Percentiles rank a stretch among this genome's conserved stretches.
These are phyloP conservation scores for Thraustochytrium striatum DNA, from an alignment of 352 stramenopile species.

Conservation along the genomic window DNA sequence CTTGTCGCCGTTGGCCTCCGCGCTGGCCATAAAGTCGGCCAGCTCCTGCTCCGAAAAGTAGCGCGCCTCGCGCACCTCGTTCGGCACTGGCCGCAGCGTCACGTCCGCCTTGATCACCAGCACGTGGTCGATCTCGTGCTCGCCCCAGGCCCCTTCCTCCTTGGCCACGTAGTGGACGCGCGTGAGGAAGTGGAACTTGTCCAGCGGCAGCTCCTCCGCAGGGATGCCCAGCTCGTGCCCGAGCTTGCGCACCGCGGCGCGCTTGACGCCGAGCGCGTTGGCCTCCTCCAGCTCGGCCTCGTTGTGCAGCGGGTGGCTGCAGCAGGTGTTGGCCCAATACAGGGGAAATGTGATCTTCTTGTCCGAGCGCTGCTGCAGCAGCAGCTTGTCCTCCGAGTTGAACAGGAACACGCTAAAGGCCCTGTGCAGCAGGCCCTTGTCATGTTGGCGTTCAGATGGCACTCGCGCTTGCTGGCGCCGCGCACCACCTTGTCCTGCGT, in stretches of 20 bases:
- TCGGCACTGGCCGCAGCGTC: conserved; percentile 78
- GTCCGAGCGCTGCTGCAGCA: conserved; percentile 79
- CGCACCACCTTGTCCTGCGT: conserved; percentile 71
- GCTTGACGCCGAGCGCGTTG: conserved; percentile 71
- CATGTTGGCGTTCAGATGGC: conserved; percentile 53
- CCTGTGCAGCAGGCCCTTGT: conserved; percentile 69
- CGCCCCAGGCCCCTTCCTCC: conserved; percentile 80
- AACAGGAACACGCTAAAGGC: conserved; percentile 84
- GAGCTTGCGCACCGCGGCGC: conserved; percentile 93
- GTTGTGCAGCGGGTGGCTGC: conserved; percentile 90
- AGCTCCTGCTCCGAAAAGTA: conserved; percentile 70
- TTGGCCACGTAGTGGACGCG: conserved; percentile 90
- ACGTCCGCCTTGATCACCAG: conserved; percentile 75
- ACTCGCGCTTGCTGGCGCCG: conserved; percentile 77
- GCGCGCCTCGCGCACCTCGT: conserved; percentile 84
- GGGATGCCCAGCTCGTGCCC: conserved; percentile 96
- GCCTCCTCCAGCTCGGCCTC: conserved; percentile 77
- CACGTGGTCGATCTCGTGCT: conserved; percentile 98
- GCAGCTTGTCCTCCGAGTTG: conserved; percentile 62
- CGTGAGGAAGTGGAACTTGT: conserved; percentile 92
- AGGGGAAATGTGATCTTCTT: conserved; percentile 98
- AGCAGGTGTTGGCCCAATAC: conserved; percentile 99
- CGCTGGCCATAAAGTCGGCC: conserved; percentile 37
- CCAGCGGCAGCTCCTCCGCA: conserved; percentile 65
- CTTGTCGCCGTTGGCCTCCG: conserved; percentile 16